phyloP scores from a whole-genome alignment of 768 basidiomycete species.

The Pleurotus platypus region DNA sequence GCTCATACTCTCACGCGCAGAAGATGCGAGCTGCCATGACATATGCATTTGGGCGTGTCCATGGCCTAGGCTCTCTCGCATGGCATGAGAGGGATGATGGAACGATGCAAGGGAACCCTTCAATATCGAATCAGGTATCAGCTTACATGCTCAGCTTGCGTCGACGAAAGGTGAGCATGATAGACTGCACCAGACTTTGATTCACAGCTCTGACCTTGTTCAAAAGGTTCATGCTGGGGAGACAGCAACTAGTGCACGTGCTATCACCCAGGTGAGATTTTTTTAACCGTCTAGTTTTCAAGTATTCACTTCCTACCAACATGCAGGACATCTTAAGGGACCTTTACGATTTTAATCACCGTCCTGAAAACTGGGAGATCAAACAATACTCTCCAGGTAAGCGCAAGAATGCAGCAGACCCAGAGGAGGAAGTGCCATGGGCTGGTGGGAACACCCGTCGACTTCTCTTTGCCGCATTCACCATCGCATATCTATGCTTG shows the following conservation, averaged over 20 bases:
- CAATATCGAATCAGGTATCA: too few species aligned
- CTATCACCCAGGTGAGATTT: neutral
- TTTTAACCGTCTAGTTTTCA: neutral
- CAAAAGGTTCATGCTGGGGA: neutral
- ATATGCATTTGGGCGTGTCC: too few species aligned
- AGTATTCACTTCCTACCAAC: too few species aligned
- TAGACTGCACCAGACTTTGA: neutral
- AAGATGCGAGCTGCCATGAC: conserved; percentile 14
- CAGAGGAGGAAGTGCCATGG: conserved; percentile 17
- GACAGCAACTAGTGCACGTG: neutral
- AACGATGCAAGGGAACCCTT: too few species aligned
- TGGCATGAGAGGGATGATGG: too few species aligned
- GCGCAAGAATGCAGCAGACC: conserved; percentile 7
- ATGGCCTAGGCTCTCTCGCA: too few species aligned
- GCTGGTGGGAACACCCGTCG: conserved; percentile 21
- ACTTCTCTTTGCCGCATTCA: conserved; percentile 28
- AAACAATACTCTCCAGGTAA: conserved; percentile 12
- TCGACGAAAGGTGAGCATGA: neutral
- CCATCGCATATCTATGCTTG: conserved; percentile 29
- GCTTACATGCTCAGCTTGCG: too few species aligned
- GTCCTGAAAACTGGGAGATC: neutral
- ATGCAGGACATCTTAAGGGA: neutral
- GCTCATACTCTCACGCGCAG: conserved; percentile 18
- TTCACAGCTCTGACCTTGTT: neutral
- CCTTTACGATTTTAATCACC: neutral